These are phyloP conservation scores for Metroxylon sagu DNA, from an alignment of 176 grass and related monocot genomes.

Conservation along the genomic window DNA sequence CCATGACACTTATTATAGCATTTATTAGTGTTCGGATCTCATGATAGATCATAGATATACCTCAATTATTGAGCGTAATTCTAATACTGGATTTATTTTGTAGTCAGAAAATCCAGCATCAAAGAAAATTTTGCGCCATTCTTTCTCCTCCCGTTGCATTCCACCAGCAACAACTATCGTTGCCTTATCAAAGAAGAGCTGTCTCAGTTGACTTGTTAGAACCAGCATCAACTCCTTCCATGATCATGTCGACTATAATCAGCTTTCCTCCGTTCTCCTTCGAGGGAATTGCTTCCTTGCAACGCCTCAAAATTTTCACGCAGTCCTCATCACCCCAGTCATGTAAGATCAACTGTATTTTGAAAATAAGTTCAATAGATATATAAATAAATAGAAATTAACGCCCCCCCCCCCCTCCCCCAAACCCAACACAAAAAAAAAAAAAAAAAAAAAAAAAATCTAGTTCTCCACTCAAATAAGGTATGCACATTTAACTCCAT, in stretches of 20 bases:
- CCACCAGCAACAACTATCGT: not conserved
- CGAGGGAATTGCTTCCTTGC: constrained; percentile 15
- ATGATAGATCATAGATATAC: too few relatives aligned
- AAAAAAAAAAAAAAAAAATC: too few relatives aligned
- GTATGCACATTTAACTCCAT: too few relatives aligned
- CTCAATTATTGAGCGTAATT: too few relatives aligned
- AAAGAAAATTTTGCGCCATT: too few relatives aligned
- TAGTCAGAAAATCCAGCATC: too few relatives aligned
- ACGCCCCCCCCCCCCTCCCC: too few relatives aligned
- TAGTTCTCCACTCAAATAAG: too few relatives aligned
- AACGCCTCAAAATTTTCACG: constrained; percentile 19
- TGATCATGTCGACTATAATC: constrained; percentile 9
- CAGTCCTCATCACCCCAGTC: constrained; percentile 28
- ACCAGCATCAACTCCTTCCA: not conserved
- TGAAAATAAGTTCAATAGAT: not conserved
- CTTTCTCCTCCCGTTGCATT: too few relatives aligned
- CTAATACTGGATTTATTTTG: too few relatives aligned
- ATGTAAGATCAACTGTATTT: constrained; percentile 18
- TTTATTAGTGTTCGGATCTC: too few relatives aligned
- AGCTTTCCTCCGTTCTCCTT: constrained; percentile 8
- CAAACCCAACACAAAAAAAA: not conserved
- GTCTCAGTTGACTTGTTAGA: not conserved
- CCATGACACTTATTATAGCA: too few relatives aligned
- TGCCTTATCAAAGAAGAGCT: not conserved
- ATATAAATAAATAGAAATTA: not conserved